Evolutionary conservation across 208 protist species (phyloP).

Genomic region (Balamuthia mandrillaris): DNA sequence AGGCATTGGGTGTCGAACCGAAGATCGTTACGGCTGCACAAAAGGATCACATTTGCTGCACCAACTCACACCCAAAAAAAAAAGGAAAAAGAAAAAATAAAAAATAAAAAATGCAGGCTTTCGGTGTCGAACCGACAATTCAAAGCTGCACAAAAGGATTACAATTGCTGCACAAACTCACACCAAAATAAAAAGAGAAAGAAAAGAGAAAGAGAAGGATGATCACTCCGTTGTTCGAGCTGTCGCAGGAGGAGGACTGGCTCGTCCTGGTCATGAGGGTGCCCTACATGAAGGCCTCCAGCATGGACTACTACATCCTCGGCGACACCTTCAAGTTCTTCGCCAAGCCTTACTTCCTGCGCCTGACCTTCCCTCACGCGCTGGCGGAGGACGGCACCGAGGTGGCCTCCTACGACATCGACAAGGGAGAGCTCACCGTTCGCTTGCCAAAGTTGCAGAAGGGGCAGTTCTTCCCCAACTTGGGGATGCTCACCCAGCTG

Average conservation of each 20-base stretch:
- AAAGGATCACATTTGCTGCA: too few relatives aligned
- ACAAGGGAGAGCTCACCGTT: conserved; percentile 2
- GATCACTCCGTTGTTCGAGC: conserved; percentile 20
- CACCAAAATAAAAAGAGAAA: too few relatives aligned
- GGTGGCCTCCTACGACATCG: background rate
- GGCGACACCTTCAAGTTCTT: background rate
- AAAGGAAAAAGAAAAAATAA: too few relatives aligned
- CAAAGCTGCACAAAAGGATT: too few relatives aligned
- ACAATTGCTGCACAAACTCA: too few relatives aligned
- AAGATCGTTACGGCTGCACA: too few relatives aligned
- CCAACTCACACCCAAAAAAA: too few relatives aligned
- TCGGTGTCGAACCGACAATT: too few relatives aligned
- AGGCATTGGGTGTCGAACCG: too few relatives aligned
- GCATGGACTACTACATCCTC: conserved; percentile 26
- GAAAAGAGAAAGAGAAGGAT: too few relatives aligned
- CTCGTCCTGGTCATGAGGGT: background rate
- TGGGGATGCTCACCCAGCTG: background rate
- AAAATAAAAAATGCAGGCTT: too few relatives aligned
- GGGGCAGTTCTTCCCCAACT: conserved; percentile 1
- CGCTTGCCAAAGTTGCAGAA: background rate
- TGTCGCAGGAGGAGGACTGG: conserved; percentile 7
- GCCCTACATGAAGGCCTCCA: conserved; percentile 15
- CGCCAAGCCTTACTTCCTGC: conserved; percentile 26
- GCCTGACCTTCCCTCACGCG: background rate
- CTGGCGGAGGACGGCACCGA: background rate